Evolutionary conservation across 129 eudicot genomes (phyloP), one percentile per base, ranked within the genome.

Genomic region (Flaveria brownii): DNA sequence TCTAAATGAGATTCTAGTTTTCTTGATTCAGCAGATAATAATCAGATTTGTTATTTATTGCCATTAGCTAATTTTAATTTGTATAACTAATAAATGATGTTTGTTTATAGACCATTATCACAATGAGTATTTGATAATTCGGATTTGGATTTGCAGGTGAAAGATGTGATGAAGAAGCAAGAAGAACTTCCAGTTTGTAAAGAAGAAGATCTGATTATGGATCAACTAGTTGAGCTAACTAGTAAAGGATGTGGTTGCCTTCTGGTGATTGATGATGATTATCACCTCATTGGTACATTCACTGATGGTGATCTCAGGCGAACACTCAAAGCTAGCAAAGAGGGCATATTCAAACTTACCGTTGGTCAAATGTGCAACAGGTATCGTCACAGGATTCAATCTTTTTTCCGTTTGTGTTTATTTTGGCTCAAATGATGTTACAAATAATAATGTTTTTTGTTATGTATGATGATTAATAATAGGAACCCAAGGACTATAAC

Each of bases 331-430:
- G 96, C 96, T 10, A 88, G 97, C 51, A 91, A 89, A 22, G 99
- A 94, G 76, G 96, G 97, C 23, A 94, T 94, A 85, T 94, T 94
- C 80, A 94, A 94, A 85, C 91, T 94, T 70, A 85, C 92, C 1
- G 99, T 94, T 41, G 99, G 99, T 68, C 83, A 94, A 75, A 94
- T 94, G 99, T 94, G 99, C 88, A 91, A 94, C 87, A 94, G 99
- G 99, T 94, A 83, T 62, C 0, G 26, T 25, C 67, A 61, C 17
- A 25, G 9, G 67, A n/a, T 23, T 15, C 9, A 12, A 56, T 56
- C 9, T 46, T 60, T 22, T 25, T 25, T 10, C 5, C 17, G 15
- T 65, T 36, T 76, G 16, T 43, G 22, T 69, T 43, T 13, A 36
- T 51, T 1, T 15, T 7, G 65, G 30, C 39, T 6, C 41, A 50